These are phyloP conservation scores for Yamadazyma mexicana DNA, from an alignment of 1,139 yeast genomes.

Conservation along the genomic window DNA sequence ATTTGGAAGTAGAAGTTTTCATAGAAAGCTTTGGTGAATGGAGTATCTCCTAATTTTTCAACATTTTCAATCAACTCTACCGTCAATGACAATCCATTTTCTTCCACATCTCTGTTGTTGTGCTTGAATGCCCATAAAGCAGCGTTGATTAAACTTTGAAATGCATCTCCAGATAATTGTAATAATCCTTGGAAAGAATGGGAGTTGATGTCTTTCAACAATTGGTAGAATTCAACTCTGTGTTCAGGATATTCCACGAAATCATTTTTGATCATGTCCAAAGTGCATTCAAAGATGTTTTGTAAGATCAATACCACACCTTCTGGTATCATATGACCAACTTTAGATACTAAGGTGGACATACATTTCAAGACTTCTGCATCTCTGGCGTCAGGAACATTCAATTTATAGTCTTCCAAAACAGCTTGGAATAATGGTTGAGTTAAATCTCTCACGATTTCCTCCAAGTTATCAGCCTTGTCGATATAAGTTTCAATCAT, in stretches of 20 bases:
- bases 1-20: conserved; percentile 87
- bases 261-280: conserved; percentile 93
- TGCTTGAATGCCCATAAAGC: conserved; percentile 98
- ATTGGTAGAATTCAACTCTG: conserved; percentile 91
- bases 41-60: conserved; percentile 72
- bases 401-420: conserved; percentile 82
- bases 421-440: conserved; percentile 85
- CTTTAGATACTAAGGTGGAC: conserved; percentile 84
- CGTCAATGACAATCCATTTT: conserved; percentile 83
- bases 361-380: conserved; percentile 96
- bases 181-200: conserved; percentile 84
- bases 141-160: conserved; percentile 87
- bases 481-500: conserved; percentile 86
- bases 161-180: conserved; percentile 88
- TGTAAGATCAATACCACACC: conserved; percentile 87
- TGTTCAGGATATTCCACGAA: conserved; percentile 97
- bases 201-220: conserved; percentile 81
- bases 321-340: conserved; percentile 86
- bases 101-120: conserved; percentile 93
- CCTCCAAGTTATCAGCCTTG: conserved; percentile 84
- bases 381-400: conserved; percentile 96
- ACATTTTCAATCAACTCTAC: conserved; percentile 82
- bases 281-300: conserved; percentile 90
- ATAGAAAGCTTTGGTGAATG: conserved; percentile 84
- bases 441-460: conserved; percentile 78